Base-by-base conservation (phyloP, 495 filamentous ascomycete genomes). In the Astrocystis sublimbata region DNA sequence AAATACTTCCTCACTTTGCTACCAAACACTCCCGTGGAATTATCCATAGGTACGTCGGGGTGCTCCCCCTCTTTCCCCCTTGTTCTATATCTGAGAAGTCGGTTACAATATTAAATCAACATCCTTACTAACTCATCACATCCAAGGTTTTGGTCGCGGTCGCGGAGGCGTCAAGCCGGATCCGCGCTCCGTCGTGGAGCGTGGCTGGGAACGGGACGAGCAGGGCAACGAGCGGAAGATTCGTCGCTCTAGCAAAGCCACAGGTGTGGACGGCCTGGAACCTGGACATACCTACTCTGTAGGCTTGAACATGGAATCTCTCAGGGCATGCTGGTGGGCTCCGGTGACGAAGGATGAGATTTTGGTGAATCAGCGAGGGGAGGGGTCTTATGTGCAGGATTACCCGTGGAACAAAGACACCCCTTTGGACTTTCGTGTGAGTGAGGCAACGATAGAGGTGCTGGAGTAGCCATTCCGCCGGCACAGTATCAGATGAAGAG, bases 271-370 rank as follows among this genome's bases (percentile, higher is more conserved):
- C 6, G 30, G 49, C 2, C 30, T 52, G 12, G n/a, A 52, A 21
- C 49, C 49, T 19, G 49, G 49, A 3, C 49, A 52, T 35, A 52
- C 49, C 4, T 52, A 52, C 30, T 52, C 49, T 36, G 30, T 52
- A 33, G 49, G n/a, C 2, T 26, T 52, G 4, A 19, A 31, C n/a
- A 19, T 33, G 26, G 26, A 31, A 4, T 28, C 15, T 4, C 49
- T 52, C 6, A 15, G 7, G 8, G 7, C 13, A 52, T 52, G 30
- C 30, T 4, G n/a, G 30, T 52, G 49, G 49, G 30, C 49, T 52
- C 30, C 49, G 49, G 30, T 23, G 26, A 52, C 30, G 30, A 33
- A 3, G 30, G 49, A 52, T 23, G 28, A 52, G 9, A 52, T 52
- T n/a, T 52, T 52, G n/a, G 49, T 52, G 30, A 30, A 52, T 36